Conservation (phyloP, 1,139 yeast genomes). For the Barnettozyma hawaiiensis region DNA sequence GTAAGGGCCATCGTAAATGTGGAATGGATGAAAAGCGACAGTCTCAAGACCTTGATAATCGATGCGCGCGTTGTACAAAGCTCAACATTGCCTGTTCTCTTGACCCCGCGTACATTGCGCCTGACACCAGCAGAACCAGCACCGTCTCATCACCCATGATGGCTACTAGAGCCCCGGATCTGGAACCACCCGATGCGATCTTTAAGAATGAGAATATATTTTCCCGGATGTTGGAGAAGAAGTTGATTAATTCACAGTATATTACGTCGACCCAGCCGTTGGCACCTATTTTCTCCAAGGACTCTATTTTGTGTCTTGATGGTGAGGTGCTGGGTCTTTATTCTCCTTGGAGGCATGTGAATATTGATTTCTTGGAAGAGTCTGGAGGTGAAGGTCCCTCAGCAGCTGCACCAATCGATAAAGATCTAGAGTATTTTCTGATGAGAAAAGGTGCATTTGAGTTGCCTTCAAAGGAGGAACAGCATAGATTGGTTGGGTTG, state of each 20-base stretch:
- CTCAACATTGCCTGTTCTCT: slow-evolving; percentile 2
- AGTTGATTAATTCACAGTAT: slow-evolving; percentile 9
- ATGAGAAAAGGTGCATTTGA: slow-evolving; percentile 11
- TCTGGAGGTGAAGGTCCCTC: background rate
- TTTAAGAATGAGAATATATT: slow-evolving; percentile 9
- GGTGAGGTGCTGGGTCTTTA: slow-evolving; percentile 13
- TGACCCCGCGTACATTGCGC: background rate
- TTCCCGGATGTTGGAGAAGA: slow-evolving; percentile 9
- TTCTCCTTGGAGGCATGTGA: slow-evolving; percentile 12
- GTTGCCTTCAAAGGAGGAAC: slow-evolving; percentile 5
- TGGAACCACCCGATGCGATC: background rate
- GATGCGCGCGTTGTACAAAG: slow-evolving; percentile 1
- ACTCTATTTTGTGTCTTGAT: slow-evolving; percentile 11
- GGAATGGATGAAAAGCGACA: background rate
- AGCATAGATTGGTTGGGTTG: slow-evolving; percentile 3
- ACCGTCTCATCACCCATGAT: background rate
- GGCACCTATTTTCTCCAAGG: slow-evolving; percentile 13
- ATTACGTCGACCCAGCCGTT: slow-evolving; percentile 14
- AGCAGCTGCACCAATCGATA: slow-evolving; percentile 3
- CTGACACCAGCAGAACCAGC: background rate
- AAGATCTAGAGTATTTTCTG: slow-evolving; percentile 7
- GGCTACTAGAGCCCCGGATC: background rate
- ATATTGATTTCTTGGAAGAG: background rate
- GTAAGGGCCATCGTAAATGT: slow-evolving; percentile 5
- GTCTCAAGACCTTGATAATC: background rate